A percentile compares a stretch with the other conserved stretches of the same genome.
Evolutionary conservation across 495 filamentous ascomycete genomes (phyloP).

Genomic region (Lentithecium fluviatile): DNA sequence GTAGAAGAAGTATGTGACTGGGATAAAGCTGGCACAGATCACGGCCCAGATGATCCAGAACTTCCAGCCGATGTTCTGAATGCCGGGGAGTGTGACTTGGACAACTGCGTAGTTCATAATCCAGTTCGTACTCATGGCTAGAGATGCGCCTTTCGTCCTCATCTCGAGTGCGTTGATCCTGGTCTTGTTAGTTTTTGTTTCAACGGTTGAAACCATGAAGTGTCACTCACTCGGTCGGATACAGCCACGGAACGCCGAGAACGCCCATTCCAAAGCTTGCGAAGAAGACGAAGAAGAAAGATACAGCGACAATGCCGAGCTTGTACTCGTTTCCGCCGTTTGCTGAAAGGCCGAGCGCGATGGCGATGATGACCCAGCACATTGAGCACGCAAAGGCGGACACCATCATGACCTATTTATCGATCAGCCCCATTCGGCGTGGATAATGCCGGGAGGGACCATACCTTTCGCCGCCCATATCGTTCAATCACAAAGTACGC

Average conservation of each 20-base stretch:
- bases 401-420: slow-evolving; percentile 38
- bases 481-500: slow-evolving; percentile 42
- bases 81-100: slow-evolving; percentile 40
- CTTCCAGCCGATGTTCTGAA: slow-evolving; percentile 39
- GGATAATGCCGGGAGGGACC: neutral
- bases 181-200: too few relatives aligned
- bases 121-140: slow-evolving; percentile 39
- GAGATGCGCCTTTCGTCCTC: slow-evolving; percentile 39
- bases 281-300: slow-evolving; percentile 37
- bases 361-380: slow-evolving; percentile 41
- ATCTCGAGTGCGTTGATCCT: slow-evolving; percentile 41
- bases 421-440: neutral
- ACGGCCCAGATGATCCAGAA: slow-evolving; percentile 44
- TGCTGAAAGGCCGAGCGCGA: slow-evolving; percentile 33
- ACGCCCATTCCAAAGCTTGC: slow-evolving; percentile 42
- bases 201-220: too few relatives aligned
- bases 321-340: slow-evolving; percentile 38
- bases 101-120: slow-evolving; percentile 34
- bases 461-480: slow-evolving; percentile 21
- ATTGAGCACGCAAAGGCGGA: slow-evolving; percentile 38
- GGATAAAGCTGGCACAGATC: slow-evolving; percentile 38
- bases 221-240: slow-evolving; percentile 28
- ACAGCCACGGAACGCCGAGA: slow-evolving; percentile 41
- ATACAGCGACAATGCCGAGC: slow-evolving; percentile 38
- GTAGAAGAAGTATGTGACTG: slow-evolving; percentile 42